A percentile compares a stretch with the other conserved stretches of the same genome.
phyloP scores from a whole-genome alignment of 2,329 filamentous ascomycete genomes.

The Cordyceps cicadae region DNA sequence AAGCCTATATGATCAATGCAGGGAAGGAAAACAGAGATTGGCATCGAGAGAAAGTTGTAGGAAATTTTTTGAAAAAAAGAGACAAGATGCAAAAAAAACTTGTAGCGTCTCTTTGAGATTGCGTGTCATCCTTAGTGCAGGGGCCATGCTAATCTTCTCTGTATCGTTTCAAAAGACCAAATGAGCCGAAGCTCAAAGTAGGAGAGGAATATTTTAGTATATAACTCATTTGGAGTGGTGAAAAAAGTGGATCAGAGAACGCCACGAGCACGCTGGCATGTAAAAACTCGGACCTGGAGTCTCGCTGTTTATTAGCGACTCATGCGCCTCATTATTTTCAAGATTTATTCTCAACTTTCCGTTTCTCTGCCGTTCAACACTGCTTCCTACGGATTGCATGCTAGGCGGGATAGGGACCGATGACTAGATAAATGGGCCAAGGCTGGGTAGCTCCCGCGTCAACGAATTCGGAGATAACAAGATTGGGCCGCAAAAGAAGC shows the following conservation, averaged over 20 bases:
- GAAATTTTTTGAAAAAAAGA: neutral
- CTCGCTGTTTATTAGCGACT: too few relatives aligned
- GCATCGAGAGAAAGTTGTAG: neutral
- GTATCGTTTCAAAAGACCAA: conserved; percentile 25
- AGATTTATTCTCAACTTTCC: too few relatives aligned
- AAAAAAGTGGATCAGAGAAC: neutral
- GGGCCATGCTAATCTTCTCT: conserved; percentile 79
- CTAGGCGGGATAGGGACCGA: too few relatives aligned
- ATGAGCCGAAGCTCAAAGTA: conserved; percentile 11
- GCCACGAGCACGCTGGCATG: neutral
- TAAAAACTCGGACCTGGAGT: neutral
- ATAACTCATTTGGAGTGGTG: neutral
- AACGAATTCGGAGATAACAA: too few relatives aligned
- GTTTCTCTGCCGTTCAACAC: too few relatives aligned
- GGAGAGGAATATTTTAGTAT: neutral
- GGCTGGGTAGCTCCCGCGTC: too few relatives aligned
- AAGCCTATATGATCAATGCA: neutral
- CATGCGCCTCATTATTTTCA: too few relatives aligned
- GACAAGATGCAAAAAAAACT: conserved; percentile 7
- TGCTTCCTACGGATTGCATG: too few relatives aligned
- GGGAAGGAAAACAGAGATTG: neutral
- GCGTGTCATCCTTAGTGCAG: conserved; percentile 69
- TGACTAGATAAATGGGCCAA: too few relatives aligned
- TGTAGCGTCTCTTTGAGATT: conserved; percentile 12
- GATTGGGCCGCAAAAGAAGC: too few relatives aligned